Percentiles rank a stretch among this genome's conserved stretches.
phyloP scores from a whole-genome alignment of 2,329 filamentous ascomycete genomes.

The Phaeophleospora eucalypticola region DNA sequence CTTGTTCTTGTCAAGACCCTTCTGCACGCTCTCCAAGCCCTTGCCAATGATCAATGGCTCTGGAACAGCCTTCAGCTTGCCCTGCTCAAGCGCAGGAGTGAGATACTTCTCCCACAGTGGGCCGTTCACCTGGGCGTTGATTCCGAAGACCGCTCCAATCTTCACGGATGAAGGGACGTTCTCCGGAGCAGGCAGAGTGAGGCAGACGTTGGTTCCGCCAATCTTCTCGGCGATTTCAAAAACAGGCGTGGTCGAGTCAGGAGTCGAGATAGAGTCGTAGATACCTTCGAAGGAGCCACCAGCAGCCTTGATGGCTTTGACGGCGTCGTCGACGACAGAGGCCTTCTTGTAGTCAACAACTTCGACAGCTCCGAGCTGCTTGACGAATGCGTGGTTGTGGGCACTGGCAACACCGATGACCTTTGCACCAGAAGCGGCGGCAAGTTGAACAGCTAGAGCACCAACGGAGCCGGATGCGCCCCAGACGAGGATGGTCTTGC shows the following conservation, averaged over 20 bases:
- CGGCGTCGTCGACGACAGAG: constrained; percentile 36
- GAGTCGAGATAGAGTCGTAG: constrained; percentile 36
- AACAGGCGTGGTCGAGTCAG: constrained; percentile 23
- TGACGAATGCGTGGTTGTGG: constrained; percentile 33
- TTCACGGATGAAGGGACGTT: constrained; percentile 27
- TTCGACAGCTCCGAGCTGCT: constrained; percentile 28
- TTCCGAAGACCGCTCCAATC: constrained; percentile 26
- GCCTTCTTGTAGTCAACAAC: constrained; percentile 34
- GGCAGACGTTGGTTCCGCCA: constrained; percentile 21
- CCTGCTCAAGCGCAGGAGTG: constrained; percentile 33
- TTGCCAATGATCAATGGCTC: constrained; percentile 37
- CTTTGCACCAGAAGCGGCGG: constrained; percentile 33
- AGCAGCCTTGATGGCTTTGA: constrained; percentile 35
- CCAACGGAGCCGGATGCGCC: constrained; percentile 37
- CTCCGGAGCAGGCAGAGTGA: constrained; percentile 19
- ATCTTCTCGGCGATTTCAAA: constrained; percentile 29
- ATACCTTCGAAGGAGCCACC: constrained; percentile 41
- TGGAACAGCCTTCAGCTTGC: constrained; percentile 33
- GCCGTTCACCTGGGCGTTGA: constrained; percentile 21
- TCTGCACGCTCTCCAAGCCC: constrained; percentile 33
- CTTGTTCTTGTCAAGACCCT: constrained; percentile 29
- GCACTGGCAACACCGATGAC: constrained; percentile 33
- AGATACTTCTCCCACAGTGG: constrained; percentile 30
- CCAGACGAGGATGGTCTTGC: constrained; percentile 39
- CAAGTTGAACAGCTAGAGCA: constrained; percentile 33